Evolutionary conservation across 106 monocot species (phyloP), one percentile per base, ranked within the genome.

Genomic region (Posidonia australis): DNA sequence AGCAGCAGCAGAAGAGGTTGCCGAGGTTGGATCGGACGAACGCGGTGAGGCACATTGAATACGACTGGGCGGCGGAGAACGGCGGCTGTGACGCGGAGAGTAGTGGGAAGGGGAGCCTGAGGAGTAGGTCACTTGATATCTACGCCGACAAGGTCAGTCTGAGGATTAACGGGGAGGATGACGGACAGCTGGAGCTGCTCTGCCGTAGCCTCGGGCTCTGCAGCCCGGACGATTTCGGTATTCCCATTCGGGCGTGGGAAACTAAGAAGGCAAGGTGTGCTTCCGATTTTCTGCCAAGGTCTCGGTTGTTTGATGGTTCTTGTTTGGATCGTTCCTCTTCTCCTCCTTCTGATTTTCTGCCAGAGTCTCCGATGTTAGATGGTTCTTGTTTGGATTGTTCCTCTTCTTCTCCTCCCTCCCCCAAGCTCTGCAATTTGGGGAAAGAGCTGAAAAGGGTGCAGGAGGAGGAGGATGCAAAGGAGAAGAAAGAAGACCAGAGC

Each of bases 181-280:
- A 88, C 45, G 83, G 83, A 19, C 80, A 93, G 77, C 60, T 93
- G 22, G 88, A 88, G 47, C 11, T 29, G 17, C 53, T 93, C 26
- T 88, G 69, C 74, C 46, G 55, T 13, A 81, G 70, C 64, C 70
- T 88, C 0, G 92, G 88, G 9, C 45, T 93, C 6, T 72, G 74
- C 1, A 80, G 85, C 0, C 85, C 81, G 9, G 92, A 93, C 49
- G 88, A 83, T 41, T 88, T 93, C 67, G 82, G 78, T n/a, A 81
- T 93, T 42, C 60, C 83, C 0, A 28, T 62, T 21, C 76, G 46
- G 25, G 83, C 59, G 3, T 93, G 92, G 88, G 84, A 87, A 60
- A 79, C 77, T 25, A 53, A 71, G 28, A 80, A 68, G 42, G 62
- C 42, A 7, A 69, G 72, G 5, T 79, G 62, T 16, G 60, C 72